Evolutionary conservation across 1,284 basidiomycete species (phyloP).

Genomic region (Meira nashicola): DNA sequence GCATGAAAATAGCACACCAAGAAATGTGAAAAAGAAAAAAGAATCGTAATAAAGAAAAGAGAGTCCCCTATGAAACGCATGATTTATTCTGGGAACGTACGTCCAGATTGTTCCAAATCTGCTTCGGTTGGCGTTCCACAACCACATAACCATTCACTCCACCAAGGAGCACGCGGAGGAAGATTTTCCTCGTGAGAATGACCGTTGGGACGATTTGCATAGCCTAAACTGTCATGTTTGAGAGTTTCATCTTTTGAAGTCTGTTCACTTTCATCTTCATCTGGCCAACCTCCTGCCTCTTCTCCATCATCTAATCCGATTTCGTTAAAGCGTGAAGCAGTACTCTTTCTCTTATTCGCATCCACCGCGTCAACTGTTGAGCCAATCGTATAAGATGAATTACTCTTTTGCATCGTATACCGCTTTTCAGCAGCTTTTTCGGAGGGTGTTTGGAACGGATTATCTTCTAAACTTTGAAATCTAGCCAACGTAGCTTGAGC

Average conservation of each 20-base stretch:
- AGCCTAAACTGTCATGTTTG: neutral
- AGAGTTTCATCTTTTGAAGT: neutral
- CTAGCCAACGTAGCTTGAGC: neutral
- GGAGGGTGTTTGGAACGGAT: neutral
- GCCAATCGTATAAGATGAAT: neutral
- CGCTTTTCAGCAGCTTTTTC: neutral
- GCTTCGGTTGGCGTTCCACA: constrained; percentile 1
- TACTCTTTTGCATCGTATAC: neutral
- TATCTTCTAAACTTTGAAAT: neutral
- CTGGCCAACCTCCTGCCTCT: neutral
- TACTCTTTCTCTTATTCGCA: constrained; percentile 3
- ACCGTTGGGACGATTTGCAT: neutral
- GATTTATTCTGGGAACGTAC: neutral
- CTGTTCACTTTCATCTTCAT: neutral
- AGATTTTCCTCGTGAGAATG: neutral
- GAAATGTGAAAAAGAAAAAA: neutral
- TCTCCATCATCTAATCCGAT: constrained; percentile 10
- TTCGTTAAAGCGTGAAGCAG: constrained; percentile 9
- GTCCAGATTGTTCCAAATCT: constrained; percentile 9
- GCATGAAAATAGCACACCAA: no score
- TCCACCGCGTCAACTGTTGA: neutral
- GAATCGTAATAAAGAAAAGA: neutral
- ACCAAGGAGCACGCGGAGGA: neutral
- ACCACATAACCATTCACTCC: constrained; percentile 12
- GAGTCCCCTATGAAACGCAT: neutral